phyloP scores from a whole-genome alignment of 1,139 yeast genomes.

The Entelexis sorbosivorans region DNA sequence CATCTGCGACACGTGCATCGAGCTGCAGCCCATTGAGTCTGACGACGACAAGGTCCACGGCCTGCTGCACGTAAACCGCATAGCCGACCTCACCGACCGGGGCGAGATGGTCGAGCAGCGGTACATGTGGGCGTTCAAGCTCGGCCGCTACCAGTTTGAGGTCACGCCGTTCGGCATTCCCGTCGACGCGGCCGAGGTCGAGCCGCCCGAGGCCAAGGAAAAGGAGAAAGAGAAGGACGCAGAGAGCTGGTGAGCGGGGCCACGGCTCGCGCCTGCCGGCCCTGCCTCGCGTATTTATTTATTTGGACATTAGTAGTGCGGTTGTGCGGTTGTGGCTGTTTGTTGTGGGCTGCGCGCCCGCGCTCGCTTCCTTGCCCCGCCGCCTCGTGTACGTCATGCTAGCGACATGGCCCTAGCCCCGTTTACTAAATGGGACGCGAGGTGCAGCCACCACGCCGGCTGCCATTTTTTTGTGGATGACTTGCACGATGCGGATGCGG shows the following conservation, averaged over 20 bases:
- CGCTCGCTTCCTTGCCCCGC: too few species aligned
- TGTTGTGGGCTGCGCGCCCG: too few species aligned
- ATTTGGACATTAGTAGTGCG: too few species aligned
- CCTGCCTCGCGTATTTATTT: not conserved
- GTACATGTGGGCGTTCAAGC: slow-evolving; percentile 78
- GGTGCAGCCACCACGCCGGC: not conserved
- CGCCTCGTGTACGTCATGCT: too few species aligned
- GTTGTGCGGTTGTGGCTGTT: too few species aligned
- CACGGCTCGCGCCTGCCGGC: too few species aligned
- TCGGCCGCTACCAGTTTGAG: slow-evolving; percentile 71
- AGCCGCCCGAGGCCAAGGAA: not conserved
- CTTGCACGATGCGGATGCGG: too few species aligned
- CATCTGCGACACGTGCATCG: slow-evolving; percentile 57
- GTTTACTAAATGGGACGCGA: not conserved
- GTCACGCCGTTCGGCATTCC: slow-evolving; percentile 93
- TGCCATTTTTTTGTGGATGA: too few species aligned
- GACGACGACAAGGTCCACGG: slow-evolving; percentile 58
- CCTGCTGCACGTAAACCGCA: slow-evolving; percentile 58
- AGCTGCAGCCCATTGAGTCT: slow-evolving; percentile 74
- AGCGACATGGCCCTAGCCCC: not conserved
- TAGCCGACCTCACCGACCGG: slow-evolving; percentile 60
- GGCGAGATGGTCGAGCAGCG: slow-evolving; percentile 70
- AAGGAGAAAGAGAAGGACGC: not conserved
- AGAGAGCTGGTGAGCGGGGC: slow-evolving; percentile 9
- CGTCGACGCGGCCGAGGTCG: slow-evolving; percentile 54